phyloP scores from a whole-genome alignment of 495 filamentous ascomycete species.

The Tuber melanosporum region DNA sequence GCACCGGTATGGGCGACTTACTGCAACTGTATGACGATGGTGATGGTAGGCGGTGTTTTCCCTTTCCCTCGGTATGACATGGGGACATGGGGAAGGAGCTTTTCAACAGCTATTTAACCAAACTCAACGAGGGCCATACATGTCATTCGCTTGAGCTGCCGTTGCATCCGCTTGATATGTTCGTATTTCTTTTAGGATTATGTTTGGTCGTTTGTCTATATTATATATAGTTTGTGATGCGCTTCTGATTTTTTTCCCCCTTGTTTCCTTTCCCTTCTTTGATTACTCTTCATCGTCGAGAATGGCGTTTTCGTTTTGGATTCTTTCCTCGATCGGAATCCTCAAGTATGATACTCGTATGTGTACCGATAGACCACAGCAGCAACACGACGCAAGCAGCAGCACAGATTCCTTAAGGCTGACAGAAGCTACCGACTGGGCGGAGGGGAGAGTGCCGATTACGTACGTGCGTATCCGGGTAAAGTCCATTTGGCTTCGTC shows the following conservation, averaged over 20 bases:
- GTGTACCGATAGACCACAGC: neutral
- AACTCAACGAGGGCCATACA: neutral
- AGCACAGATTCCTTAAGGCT: constrained; percentile 1
- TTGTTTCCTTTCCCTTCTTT: neutral
- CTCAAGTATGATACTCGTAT: neutral
- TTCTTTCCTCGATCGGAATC: neutral
- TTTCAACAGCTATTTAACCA: constrained; percentile 9
- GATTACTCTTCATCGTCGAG: constrained; percentile 1
- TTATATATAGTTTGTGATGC: constrained; percentile 1
- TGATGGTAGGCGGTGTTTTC: constrained; percentile 6
- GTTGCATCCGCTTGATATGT: neutral
- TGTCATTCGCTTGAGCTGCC: neutral
- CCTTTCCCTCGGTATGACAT: constrained; percentile 25
- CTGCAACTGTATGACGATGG: constrained; percentile 29
- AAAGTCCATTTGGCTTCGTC: neutral
- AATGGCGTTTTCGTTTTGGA: neutral
- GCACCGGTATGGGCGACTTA: constrained; percentile 21
- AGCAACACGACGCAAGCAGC: neutral
- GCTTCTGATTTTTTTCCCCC: neutral
- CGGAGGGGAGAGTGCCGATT: neutral
- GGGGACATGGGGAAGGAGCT: constrained; percentile 23
- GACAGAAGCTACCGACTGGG: neutral
- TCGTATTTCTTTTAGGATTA: neutral
- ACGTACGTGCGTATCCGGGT: constrained; percentile 4
- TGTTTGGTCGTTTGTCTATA: neutral